phyloP scores from a whole-genome alignment of 2,329 filamentous ascomycete genomes.

The Bipolaris zeicola region DNA sequence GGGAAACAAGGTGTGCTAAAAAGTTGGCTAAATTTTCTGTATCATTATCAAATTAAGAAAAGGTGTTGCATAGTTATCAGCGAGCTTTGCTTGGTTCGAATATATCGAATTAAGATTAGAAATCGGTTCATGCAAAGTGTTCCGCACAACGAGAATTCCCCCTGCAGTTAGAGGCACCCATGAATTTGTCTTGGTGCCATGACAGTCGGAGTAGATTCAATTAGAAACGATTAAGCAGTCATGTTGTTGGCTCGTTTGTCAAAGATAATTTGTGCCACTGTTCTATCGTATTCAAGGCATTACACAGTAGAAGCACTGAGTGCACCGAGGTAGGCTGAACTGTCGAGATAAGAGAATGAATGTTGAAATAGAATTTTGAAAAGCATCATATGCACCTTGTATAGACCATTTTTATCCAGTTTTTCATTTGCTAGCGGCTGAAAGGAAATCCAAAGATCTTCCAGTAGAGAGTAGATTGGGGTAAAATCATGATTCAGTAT shows the following conservation, averaged over 20 bases:
- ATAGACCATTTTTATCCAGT: no score
- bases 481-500: not conserved
- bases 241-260: slow-evolving; percentile 22
- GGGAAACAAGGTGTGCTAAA: slow-evolving; percentile 56
- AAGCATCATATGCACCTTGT: no score
- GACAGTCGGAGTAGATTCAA: slow-evolving; percentile 18
- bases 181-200: slow-evolving; percentile 50
- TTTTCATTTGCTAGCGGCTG: no score
- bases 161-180: slow-evolving; percentile 52
- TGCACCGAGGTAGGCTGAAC: not conserved
- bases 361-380: not conserved
- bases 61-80: slow-evolving; percentile 54
- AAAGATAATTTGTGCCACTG: slow-evolving; percentile 25
- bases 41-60: slow-evolving; percentile 53
- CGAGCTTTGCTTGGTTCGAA: slow-evolving; percentile 45
- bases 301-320: slow-evolving; percentile 18
- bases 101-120: slow-evolving; percentile 55
- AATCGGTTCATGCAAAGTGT: slow-evolving; percentile 50
- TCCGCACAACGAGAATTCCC: slow-evolving; percentile 54
- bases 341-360: slow-evolving; percentile 2
- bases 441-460: no score
- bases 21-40: slow-evolving; percentile 49
- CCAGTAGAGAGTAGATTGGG: not conserved
- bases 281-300: slow-evolving; percentile 30
- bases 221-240: slow-evolving; percentile 17